phyloP scores from a whole-genome alignment of 768 basidiomycete genomes.

The Pleurotus giganteus region DNA sequence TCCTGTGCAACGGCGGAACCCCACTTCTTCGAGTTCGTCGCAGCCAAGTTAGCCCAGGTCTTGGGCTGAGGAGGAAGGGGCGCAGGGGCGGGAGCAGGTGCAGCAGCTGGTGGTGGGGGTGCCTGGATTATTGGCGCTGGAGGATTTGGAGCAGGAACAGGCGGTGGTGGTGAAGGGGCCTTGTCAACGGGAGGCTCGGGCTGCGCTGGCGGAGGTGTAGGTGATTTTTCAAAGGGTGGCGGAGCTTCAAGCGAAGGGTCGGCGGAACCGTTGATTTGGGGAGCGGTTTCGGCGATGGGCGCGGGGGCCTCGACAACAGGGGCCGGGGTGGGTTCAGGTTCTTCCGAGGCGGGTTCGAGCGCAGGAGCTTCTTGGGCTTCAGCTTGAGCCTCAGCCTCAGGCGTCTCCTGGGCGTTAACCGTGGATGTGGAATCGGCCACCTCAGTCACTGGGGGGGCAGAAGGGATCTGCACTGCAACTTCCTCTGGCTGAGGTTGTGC shows the following conservation, averaged over 20 bases:
- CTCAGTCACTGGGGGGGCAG: constrained; percentile 2
- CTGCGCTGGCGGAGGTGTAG: constrained; percentile 20
- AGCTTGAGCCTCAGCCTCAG: constrained; percentile 16
- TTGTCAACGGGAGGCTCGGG: not conserved
- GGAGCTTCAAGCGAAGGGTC: constrained; percentile 33
- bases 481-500: constrained; percentile 7
- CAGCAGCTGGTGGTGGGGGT: constrained; percentile 24
- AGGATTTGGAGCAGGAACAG: constrained; percentile 21
- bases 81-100: constrained; percentile 28
- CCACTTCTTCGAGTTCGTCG: constrained; percentile 81
- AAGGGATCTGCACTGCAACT: not conserved
- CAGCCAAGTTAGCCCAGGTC: constrained; percentile 92
- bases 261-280: constrained; percentile 24
- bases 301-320: constrained; percentile 32
- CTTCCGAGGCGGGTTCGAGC: constrained; percentile 32
- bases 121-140: constrained; percentile 26
- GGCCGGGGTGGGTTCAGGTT: constrained; percentile 24
- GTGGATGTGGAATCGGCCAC: constrained; percentile 22
- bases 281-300: constrained; percentile 18
- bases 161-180: constrained; percentile 27
- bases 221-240: constrained; percentile 19
- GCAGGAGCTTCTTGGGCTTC: constrained; percentile 20
- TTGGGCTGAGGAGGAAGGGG: constrained; percentile 58
- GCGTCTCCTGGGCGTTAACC: constrained; percentile 25
- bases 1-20: constrained; percentile 78